Evolutionary conservation across 2,329 filamentous ascomycete species (phyloP), one percentile per base, ranked within the genome.

Genomic region (Xylaria arbuscula): DNA sequence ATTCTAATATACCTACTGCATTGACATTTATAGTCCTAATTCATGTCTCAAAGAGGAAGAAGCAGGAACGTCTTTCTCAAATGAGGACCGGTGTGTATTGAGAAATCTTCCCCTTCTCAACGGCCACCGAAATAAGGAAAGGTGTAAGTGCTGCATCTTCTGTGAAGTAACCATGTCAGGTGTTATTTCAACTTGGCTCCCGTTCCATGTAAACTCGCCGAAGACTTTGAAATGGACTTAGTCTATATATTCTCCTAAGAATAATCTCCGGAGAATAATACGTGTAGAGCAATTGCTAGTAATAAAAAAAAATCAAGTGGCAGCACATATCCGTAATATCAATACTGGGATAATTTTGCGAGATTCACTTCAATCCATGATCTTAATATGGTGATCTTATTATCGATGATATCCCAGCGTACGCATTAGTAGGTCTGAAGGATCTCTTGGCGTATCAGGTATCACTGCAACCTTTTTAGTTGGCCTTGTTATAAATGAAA

Each of bases 401-500:
- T 28, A 28, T 28, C 28, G 28, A 28, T 5, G 28, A 28, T 28
- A 28, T 28, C 28, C 28, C 28, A 28, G 28, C 28, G 28, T 28
- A 28, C 28, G 47, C 42, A 17, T 32, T 13, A 42, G 59, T 22
- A 45, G 59, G 48, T 58, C n/a, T 34, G 32, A 63, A 69, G 64
- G 67, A 69, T 69, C 67, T n/a, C 68, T 70, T 70, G 68, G 68
- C 68, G 68, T 67, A 54, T 70, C 68, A 67, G 60, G 64, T 70
- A 34, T 59, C 32, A 57, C 45, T 62, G 63, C 48, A 58, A 64
- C 60, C 55, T 24, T 58, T 45, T 38, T 19, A 6, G 32, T 19
- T 53, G 48, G 36, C 62, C 51, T 47, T 9, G 24, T 32, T 57
- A 45, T 56, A 38, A 64, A 40, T 57, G 45, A 61, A 61, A 68